Conservation (phyloP, 176 grass and related monocot species). For the Musa troglodytarum region DNA sequence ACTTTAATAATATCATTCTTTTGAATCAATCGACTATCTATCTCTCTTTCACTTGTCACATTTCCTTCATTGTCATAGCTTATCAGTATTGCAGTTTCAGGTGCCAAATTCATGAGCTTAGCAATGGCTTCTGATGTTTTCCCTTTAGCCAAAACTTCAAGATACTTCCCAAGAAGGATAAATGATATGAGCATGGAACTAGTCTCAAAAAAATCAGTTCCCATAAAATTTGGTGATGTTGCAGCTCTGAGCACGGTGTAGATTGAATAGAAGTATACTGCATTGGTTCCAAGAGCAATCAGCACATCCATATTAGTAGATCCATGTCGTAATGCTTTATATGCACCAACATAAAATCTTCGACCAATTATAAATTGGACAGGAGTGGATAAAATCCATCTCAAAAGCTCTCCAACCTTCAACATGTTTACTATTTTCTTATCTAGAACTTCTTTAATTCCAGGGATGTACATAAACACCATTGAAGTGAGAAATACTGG, state of each 20-base stretch:
- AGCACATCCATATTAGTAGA: conserved; percentile 98
- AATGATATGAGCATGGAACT: conserved; percentile 99
- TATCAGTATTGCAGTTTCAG: conserved; percentile 62
- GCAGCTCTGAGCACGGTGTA: conserved; percentile 71
- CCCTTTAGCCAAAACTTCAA: conserved; percentile 94
- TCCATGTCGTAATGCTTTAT: conserved; percentile 60
- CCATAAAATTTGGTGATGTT: conserved; percentile 47
- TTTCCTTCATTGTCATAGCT: conserved; percentile 48
- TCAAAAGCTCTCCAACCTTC: conserved; percentile 60
- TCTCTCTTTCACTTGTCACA: conserved; percentile 58
- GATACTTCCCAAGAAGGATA: conserved; percentile 92
- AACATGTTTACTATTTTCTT: conserved; percentile 81
- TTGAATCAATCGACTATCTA: conserved; percentile 84
- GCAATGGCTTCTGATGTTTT: conserved; percentile 92
- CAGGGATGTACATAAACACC: conserved; percentile 94
- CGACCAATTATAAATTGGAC: conserved; percentile 87
- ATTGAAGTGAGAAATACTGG: conserved; percentile 92
- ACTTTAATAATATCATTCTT: conserved; percentile 99
- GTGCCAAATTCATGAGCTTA: conserved; percentile 94
- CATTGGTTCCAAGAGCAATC: conserved; percentile 90
- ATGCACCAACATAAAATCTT: conserved; percentile 81
- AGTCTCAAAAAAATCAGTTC: conserved; percentile 97
- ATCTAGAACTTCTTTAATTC: conserved; percentile 47
- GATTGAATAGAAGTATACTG: conserved; percentile 81
- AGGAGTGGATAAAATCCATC: conserved; percentile 85